A percentile compares a stretch with the other conserved stretches of the same genome.
These are phyloP conservation scores for Nothophoma quercina DNA, from an alignment of 2,329 filamentous ascomycete species.

Conservation along the genomic window DNA sequence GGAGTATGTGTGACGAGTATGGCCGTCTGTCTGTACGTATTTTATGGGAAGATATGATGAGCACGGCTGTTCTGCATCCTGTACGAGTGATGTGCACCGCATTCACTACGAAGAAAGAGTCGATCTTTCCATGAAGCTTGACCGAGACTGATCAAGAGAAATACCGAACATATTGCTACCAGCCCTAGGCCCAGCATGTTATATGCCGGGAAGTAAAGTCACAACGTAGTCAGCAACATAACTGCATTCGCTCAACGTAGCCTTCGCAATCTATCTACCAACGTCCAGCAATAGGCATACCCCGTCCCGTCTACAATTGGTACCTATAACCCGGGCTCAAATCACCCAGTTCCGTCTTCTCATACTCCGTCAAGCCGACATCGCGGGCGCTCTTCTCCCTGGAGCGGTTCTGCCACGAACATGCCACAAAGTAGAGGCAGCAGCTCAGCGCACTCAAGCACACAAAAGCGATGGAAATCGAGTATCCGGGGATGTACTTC, in stretches of 20 bases:
- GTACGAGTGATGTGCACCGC: too few relatives aligned
- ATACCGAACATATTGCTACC: too few relatives aligned
- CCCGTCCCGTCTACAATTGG: slow-evolving; percentile 53
- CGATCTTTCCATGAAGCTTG: too few relatives aligned
- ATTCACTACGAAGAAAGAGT: too few relatives aligned
- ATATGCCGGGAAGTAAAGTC: too few relatives aligned
- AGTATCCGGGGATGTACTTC: slow-evolving; percentile 74
- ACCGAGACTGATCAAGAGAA: too few relatives aligned
- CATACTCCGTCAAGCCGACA: slow-evolving; percentile 64
- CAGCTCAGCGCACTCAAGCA: slow-evolving; percentile 71
- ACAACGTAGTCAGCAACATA: too few relatives aligned
- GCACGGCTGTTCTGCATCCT: too few relatives aligned
- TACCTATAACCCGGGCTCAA: slow-evolving; percentile 68
- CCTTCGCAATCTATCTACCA: too few relatives aligned
- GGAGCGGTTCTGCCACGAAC: slow-evolving; percentile 67
- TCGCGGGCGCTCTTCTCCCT: slow-evolving; percentile 59
- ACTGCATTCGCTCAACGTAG: background rate
- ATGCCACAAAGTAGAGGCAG: slow-evolving; percentile 65
- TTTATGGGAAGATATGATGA: too few relatives aligned
- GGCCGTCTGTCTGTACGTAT: too few relatives aligned
- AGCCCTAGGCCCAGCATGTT: too few relatives aligned
- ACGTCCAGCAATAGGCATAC: background rate
- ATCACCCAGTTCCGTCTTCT: slow-evolving; percentile 69
- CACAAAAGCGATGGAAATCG: slow-evolving; percentile 78
- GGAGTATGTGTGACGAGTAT: background rate